Evolutionary conservation across 768 basidiomycete species (phyloP), one percentile per base, ranked within the genome.

Genomic region (Rhodotorula kratochvilovae): DNA sequence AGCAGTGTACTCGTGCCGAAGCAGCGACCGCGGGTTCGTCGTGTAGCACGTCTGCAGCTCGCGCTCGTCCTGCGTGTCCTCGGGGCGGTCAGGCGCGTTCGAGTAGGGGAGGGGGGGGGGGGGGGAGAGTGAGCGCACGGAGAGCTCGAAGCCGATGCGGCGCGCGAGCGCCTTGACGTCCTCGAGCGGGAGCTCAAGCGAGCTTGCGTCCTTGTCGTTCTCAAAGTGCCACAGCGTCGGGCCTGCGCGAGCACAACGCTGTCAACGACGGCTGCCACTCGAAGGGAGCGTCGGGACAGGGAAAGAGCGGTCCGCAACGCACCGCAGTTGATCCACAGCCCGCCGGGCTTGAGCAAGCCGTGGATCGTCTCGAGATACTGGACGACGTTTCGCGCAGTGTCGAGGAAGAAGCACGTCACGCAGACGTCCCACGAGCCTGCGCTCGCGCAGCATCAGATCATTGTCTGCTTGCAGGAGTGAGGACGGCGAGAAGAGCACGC

Each of bases 221-320:
- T 97, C 94, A 80, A 88, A 97, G 79, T 98, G 95, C 94, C 95
- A 98, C n/a, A 97, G 81, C 2, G 95, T 81, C 0, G 95, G 95
- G 5, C 94, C 93, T 89, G 56, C 3, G 29, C 55, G 63, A 59
- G 54, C 27, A 55, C 25, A 17, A 5, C 21, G 33, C 13, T 2
- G 19, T 54, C 29, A 27, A n/a, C 27, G 7, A 29, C 50, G 5
- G n/a, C n/a, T n/a, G n/a, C n/a, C n/a, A n/a, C n/a, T n/a, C n/a
- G n/a, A n/a, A n/a, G n/a, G n/a, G 25, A 19, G 29, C 53, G 2
- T 54, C 19, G 31, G 16, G 13, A 31, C 23, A 53, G n/a, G 31
- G 29, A 31, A 10, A 27, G 36, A 53, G 4, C 33, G 27, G 13
- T 39, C 6, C 27, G n/a, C 8, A 7, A 66, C 83, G 16, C 67